These are phyloP conservation scores for Lactuca saligna DNA, from an alignment of 129 eudicot genomes.

Conservation along the genomic window DNA sequence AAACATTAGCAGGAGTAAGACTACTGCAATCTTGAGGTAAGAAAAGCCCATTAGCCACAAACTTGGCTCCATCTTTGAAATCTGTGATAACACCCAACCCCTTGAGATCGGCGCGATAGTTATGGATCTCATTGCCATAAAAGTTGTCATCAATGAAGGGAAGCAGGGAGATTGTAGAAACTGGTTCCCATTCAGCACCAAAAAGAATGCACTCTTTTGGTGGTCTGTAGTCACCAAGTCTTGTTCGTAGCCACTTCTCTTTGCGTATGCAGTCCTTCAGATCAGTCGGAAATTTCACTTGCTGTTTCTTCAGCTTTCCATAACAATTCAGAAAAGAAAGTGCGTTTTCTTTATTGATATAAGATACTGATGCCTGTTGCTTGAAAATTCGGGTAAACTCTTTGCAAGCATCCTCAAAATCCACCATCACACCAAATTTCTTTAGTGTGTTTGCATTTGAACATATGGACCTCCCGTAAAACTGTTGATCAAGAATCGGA, in stretches of 20 bases:
- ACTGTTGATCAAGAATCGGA: constrained; percentile 37
- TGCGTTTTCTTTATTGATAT: constrained; percentile 34
- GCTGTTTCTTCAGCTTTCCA: constrained; percentile 20
- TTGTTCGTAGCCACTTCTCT: constrained; percentile 51
- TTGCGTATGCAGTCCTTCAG: constrained; percentile 35
- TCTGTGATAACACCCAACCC: constrained; percentile 41
- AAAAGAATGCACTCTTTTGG: constrained; percentile 49
- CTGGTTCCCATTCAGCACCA: constrained; percentile 38
- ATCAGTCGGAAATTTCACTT: constrained; percentile 23
- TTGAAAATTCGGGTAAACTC: constrained; percentile 36
- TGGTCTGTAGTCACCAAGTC: constrained; percentile 44
- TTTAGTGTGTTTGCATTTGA: constrained; percentile 25
- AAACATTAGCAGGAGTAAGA: constrained; percentile 34
- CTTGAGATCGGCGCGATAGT: constrained; percentile 36
- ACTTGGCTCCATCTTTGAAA: constrained; percentile 38
- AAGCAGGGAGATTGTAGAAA: constrained; percentile 40
- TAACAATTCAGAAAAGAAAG: constrained; percentile 32
- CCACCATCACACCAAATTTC: constrained; percentile 46
- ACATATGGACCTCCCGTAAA: constrained; percentile 35
- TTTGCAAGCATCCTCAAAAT: constrained; percentile 35
- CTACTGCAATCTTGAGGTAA: constrained; percentile 36
- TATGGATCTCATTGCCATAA: constrained; percentile 33
- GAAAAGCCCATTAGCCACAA: constrained; percentile 37
- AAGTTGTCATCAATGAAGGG: constrained; percentile 54
- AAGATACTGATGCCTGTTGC: constrained; percentile 36